These are phyloP conservation scores for Jacaranda copaia DNA, from an alignment of 257 asterid genomes.

Conservation along the genomic window DNA sequence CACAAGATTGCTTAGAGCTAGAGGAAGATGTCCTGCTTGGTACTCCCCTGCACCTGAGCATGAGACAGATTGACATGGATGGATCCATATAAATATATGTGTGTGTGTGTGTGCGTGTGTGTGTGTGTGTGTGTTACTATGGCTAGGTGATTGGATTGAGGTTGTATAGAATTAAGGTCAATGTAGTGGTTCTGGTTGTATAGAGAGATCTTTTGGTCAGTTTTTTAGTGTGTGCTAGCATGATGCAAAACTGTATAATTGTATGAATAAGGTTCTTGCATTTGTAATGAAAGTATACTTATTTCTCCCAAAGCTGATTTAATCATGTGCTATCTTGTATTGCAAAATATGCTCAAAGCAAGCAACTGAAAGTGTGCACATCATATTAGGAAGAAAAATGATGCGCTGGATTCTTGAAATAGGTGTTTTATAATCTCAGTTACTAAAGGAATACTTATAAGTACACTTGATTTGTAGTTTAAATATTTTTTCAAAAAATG, in stretches of 20 bases:
- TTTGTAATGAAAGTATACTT: neutral
- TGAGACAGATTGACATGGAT: constrained; percentile 45
- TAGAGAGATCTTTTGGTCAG: constrained; percentile 4
- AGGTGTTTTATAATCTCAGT: too few species aligned
- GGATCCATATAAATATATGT: too few species aligned
- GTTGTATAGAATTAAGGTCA: constrained; percentile 11
- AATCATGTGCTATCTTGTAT: too few species aligned
- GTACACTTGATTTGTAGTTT: too few species aligned
- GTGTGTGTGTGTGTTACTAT: neutral
- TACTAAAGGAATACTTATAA: too few species aligned
- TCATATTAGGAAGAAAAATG: too few species aligned
- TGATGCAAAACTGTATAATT: neutral
- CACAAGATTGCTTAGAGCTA: constrained; percentile 84
- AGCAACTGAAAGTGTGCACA: too few species aligned
- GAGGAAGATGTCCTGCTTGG: constrained; percentile 78
- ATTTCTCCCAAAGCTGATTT: too few species aligned
- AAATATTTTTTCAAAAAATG: too few species aligned
- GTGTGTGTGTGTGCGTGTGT: neutral
- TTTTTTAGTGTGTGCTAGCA: neutral
- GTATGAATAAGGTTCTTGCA: neutral
- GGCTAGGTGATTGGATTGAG: neutral
- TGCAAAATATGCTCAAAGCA: too few species aligned
- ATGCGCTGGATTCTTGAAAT: too few species aligned
- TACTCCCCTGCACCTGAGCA: constrained; percentile 74
- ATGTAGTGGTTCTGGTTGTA: constrained; percentile 8